Conservation (phyloP, 352 stramenopile genomes). For the Phytophthora pinifolia region DNA sequence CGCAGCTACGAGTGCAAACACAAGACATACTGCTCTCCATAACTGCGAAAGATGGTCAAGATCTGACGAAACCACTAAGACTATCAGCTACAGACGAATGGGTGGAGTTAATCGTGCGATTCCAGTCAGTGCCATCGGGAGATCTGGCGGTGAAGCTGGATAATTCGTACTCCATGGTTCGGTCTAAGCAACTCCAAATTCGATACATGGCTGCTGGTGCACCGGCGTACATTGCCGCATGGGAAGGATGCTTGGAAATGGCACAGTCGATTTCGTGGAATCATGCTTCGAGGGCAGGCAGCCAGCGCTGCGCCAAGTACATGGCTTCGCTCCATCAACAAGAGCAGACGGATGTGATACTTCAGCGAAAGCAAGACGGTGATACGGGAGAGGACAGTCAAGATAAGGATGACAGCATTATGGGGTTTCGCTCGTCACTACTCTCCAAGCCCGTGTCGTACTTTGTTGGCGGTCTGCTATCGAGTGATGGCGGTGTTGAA, state of each 20-base stretch:
- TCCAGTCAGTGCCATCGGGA: constrained; percentile 17
- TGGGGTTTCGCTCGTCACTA: constrained; percentile 52
- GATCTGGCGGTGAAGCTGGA: constrained; percentile 49
- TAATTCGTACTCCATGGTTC: constrained; percentile 70
- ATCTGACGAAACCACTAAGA: constrained; percentile 41
- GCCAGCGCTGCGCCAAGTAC: constrained; percentile 39
- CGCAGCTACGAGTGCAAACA: constrained; percentile 38
- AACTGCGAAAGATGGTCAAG: constrained; percentile 21
- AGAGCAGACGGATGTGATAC: constrained; percentile 46
- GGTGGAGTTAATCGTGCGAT: constrained; percentile 48
- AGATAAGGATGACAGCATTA: constrained; percentile 37
- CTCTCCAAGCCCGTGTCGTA: constrained; percentile 72
- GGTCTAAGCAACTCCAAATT: constrained; percentile 57
- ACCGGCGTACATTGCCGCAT: constrained; percentile 42
- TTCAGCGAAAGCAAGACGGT: constrained; percentile 41
- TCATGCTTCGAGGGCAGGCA: constrained; percentile 35
- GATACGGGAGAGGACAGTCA: constrained; percentile 7
- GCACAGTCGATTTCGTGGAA: constrained; percentile 83
- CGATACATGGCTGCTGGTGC: constrained; percentile 28
- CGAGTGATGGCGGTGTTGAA: constrained; percentile 32
- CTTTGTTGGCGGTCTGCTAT: constrained; percentile 54
- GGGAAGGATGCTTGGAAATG: constrained; percentile 62
- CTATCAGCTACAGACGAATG: constrained; percentile 48
- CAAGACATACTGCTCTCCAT: constrained; percentile 46
- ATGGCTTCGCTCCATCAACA: constrained; percentile 45